phyloP scores from a whole-genome alignment of 1,139 yeast species.

The Blastobotrys elegans region DNA sequence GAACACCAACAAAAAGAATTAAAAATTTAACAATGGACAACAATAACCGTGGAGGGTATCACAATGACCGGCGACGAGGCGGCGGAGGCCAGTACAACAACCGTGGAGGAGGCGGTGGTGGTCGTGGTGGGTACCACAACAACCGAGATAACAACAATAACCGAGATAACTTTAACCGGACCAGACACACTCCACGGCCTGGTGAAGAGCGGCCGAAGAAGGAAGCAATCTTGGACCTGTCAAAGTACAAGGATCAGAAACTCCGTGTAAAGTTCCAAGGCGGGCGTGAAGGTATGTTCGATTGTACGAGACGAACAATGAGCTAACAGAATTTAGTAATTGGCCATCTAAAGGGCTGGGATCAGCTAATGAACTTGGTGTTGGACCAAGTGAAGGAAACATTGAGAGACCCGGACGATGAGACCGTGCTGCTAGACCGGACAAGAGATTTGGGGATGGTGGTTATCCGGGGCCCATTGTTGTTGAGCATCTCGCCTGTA shows the following conservation, averaged over 20 bases:
- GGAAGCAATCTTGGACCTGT: constrained; percentile 82
- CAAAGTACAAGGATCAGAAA: constrained; percentile 67
- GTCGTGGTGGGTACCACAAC: not conserved
- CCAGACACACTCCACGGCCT: constrained; percentile 29
- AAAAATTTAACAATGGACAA: too few species aligned
- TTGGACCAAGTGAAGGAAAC: constrained; percentile 75
- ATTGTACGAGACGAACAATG: not conserved
- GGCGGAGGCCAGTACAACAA: not conserved
- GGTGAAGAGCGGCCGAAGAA: constrained; percentile 70
- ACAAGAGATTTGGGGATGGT: constrained; percentile 69
- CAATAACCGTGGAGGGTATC: not conserved
- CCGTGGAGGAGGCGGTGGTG: not conserved
- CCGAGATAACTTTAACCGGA: constrained; percentile 8
- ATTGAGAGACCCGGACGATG: constrained; percentile 54
- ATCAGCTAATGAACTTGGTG: constrained; percentile 89
- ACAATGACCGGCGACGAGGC: constrained; percentile 1
- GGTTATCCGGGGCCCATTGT: constrained; percentile 80
- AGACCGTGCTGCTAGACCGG: constrained; percentile 41
- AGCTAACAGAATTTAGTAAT: constrained; percentile 39
- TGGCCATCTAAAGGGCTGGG: constrained; percentile 83
- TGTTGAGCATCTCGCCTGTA: constrained; percentile 76
- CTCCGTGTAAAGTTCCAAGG: constrained; percentile 80
- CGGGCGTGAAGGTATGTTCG: constrained; percentile 50
- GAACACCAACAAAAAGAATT: not conserved
- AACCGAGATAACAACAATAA: constrained; percentile 1